Base-by-base conservation (phyloP, 163 green algal genomes). In the Prototheca wickerhamii region DNA sequence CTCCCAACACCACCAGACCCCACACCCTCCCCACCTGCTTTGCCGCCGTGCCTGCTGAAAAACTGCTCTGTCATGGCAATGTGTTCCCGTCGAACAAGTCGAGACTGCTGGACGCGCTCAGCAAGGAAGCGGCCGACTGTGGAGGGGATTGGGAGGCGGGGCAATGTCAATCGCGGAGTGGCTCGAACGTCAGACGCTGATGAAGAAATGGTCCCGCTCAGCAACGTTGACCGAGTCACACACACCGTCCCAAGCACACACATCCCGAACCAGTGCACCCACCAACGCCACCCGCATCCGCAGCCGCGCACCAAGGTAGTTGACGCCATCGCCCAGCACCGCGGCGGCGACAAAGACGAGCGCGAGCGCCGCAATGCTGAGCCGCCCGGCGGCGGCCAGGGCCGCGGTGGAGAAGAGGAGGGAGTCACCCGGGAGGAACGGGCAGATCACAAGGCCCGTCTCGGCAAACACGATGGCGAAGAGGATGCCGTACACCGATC, bases 391-490 rank as follows among this genome's bases (percentile, higher is more conserved):
- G 3, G 82, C 84, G 17, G 88, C 87, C 66, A 97, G 86, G 0
- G 87, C 82, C 1, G 88, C 90, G 18, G 82, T 82, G 17, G 88
- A 88, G 76, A 97, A 97, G 21, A 97, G 82, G 50, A 97, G 80
- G 2, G 83, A 93, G 75, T 97, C 90, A 12, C 90, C 76, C 34
- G 90, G 90, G 25, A 97, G 74, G 77, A 97, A 96, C 21, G 90
- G 90, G 2, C 85, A 94, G 18, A 97, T 63, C 40, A 96, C 86
- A 37, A 69, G 40, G 1, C 90, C 90, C 18, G 90, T 97, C 75
- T 97, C 90, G 29, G 72, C 82, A 73, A 97, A 97, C n/a, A 97
- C 89, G 34, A 96, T 97, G 60, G 64, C 82, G 55, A 89, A 95
- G 4, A 97, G 79, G 34, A 96, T 83, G 34, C 62, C 78, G 71